These are phyloP conservation scores for Russula vinacea DNA, from an alignment of 768 basidiomycete species.

Conservation along the genomic window DNA sequence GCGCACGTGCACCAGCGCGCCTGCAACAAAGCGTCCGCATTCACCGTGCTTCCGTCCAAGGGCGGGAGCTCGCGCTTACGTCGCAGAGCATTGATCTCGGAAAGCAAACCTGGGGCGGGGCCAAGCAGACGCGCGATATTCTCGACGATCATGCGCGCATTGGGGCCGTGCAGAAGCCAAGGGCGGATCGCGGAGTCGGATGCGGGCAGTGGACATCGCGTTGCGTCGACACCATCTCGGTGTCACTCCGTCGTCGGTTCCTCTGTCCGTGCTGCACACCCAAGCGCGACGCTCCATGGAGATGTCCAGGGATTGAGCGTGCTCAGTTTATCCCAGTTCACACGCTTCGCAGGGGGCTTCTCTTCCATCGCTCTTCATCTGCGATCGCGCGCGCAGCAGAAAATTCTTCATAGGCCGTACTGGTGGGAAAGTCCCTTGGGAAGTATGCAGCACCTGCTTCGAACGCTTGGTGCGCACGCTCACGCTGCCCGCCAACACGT, in stretches of 20 bases:
- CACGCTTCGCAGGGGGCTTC: constrained; percentile 84
- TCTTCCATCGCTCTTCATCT: constrained; percentile 67
- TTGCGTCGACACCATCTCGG: constrained; percentile 56
- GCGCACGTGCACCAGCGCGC: constrained; percentile 66
- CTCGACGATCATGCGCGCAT: constrained; percentile 46
- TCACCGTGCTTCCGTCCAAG: constrained; percentile 35
- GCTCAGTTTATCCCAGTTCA: constrained; percentile 63
- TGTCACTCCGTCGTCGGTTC: constrained; percentile 17
- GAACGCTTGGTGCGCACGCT: constrained; percentile 75
- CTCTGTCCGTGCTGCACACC: constrained; percentile 36
- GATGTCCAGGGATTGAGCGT: constrained; percentile 70
- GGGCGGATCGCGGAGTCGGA: constrained; percentile 37
- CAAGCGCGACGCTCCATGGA: constrained; percentile 74
- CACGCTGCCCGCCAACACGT: constrained; percentile 80
- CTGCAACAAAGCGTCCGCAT: constrained; percentile 48
- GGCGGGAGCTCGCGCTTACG: constrained; percentile 49
- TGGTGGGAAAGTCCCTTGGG: constrained; percentile 75
- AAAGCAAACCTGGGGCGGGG: constrained; percentile 45
- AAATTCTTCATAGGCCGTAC: constrained; percentile 51
- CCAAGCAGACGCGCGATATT: constrained; percentile 41
- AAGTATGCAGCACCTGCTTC: constrained; percentile 75
- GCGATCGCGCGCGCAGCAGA: constrained; percentile 48
- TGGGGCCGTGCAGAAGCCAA: constrained; percentile 70
- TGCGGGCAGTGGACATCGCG: constrained; percentile 39
- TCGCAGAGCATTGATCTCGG: constrained; percentile 59